Evolutionary conservation across 2,329 filamentous ascomycete species (phyloP), one percentile per base, ranked within the genome.

Genomic region (Cercospora sp.): DNA sequence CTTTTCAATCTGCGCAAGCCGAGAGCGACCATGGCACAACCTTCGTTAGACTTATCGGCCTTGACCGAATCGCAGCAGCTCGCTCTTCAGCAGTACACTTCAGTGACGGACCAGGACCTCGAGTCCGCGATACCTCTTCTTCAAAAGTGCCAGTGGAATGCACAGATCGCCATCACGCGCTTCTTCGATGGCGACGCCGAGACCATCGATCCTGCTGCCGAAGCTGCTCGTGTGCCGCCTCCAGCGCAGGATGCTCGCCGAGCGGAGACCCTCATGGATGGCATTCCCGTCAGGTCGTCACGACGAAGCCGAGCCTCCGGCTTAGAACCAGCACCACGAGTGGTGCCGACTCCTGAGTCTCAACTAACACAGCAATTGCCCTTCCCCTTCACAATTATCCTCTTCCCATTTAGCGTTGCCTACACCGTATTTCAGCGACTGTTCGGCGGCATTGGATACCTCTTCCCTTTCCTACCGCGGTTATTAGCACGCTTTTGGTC

Each of bases 161-260:
- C 97, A 0, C 77, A 97, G 90, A 97, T 98, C 75, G 94, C 95
- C 67, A 94, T 99, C 71, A 89, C 95, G 72, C 96, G 96, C 78
- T 98, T 98, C 87, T 99, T 97, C 79, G 95, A 99, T 76, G 95
- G 95, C 73, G 95, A 98, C 81, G 90, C 90, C 3, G 95, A 98
- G 80, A 91, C 90, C 4, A 87, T 93, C 60, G 92, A 97, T 78
- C 90, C 88, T 12, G 83, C 94, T 18, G 90, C 91, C 67, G 92
- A 95, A 81, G 91, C 91, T 67, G 85, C 89, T 61, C 84, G 89
- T 68, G 82, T 85, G n/a, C 84, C 88, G 45, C 89, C 90, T 18
- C 87, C 88, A 58, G 86, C 88, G 58, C 84, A 87, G 71, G 82
- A 88, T 67, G 82, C 84, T 13, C 85, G 92, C 71, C 88, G 90